These are phyloP conservation scores for Neofusicoccum cordaticola DNA, from an alignment of 2,329 filamentous ascomycete species.

Conservation along the genomic window DNA sequence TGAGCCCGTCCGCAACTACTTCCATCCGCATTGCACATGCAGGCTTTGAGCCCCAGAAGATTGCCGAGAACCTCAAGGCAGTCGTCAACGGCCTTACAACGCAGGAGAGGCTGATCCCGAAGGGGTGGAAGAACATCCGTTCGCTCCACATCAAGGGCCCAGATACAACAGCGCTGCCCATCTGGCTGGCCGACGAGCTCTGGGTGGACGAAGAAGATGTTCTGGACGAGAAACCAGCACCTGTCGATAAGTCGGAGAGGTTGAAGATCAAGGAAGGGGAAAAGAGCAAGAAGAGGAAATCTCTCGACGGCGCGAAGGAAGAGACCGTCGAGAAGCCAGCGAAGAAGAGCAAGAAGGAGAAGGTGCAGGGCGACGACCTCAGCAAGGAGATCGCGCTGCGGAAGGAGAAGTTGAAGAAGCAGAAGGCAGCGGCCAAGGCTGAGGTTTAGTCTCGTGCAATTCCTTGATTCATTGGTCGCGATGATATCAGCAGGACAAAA, in stretches of 20 bases:
- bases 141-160: constrained; percentile 87
- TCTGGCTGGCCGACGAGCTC: constrained; percentile 90
- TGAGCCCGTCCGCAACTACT: constrained; percentile 75
- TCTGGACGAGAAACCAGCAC: constrained; percentile 50
- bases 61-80: constrained; percentile 76
- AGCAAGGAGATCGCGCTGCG: constrained; percentile 28
- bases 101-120: constrained; percentile 70
- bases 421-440: constrained; percentile 45
- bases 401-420: constrained; percentile 49
- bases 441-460: background rate
- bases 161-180: constrained; percentile 82
- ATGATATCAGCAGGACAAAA: constrained; percentile 9
- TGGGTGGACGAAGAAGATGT: constrained; percentile 80
- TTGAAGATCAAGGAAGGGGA: constrained; percentile 13
- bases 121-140: constrained; percentile 84
- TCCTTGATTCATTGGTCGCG: background rate
- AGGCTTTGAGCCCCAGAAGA: constrained; percentile 68
- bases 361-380: constrained; percentile 21
- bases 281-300: constrained; percentile 18
- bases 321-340: constrained; percentile 28
- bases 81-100: constrained; percentile 59
- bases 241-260: constrained; percentile 24
- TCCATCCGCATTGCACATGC: constrained; percentile 76
- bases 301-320: constrained; percentile 24
- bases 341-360: constrained; percentile 56